Evolutionary conservation across 2,329 filamentous ascomycete genomes (phyloP).

Genomic region (Cryphonectria nitschkei): DNA sequence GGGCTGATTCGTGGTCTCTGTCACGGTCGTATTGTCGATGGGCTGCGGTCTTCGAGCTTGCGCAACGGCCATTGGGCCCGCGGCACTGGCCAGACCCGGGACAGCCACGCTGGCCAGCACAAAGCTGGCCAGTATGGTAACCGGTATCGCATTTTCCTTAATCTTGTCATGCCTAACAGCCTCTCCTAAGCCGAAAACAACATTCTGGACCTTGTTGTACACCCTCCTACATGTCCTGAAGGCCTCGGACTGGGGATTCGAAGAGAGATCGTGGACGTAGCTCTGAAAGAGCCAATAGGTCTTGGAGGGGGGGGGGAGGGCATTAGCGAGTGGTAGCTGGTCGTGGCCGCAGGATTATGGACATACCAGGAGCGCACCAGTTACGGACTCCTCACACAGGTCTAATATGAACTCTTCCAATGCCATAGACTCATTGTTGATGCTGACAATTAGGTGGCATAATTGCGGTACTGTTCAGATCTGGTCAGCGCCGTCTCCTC

Average conservation of each 20-base stretch:
- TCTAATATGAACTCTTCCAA: constrained; percentile 86
- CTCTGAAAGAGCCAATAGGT: constrained; percentile 92
- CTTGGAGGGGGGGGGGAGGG: constrained; percentile 48
- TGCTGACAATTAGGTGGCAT: constrained; percentile 85
- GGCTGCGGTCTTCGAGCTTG: constrained; percentile 77
- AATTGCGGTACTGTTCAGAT: constrained; percentile 65
- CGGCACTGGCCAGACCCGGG: constrained; percentile 76
- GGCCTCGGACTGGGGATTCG: constrained; percentile 73
- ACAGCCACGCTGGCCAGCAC: constrained; percentile 77
- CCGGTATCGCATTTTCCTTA: constrained; percentile 78
- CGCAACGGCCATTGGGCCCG: constrained; percentile 78
- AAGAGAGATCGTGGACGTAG: constrained; percentile 79
- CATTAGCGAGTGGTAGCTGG: constrained; percentile 11
- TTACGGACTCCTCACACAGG: constrained; percentile 85
- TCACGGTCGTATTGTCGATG: constrained; percentile 63
- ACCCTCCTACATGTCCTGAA: constrained; percentile 83
- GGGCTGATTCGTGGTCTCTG: constrained; percentile 49
- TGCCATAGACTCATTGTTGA: constrained; percentile 91
- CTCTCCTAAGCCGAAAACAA: constrained; percentile 80
- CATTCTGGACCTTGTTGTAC: constrained; percentile 87
- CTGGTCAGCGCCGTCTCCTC: not conserved
- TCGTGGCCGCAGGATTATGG: not conserved
- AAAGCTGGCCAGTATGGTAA: constrained; percentile 80
- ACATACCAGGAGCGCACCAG: constrained; percentile 77
- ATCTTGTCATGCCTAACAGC: constrained; percentile 72